Evolutionary conservation across 345 rosid species (phyloP), one percentile per base, ranked within the genome.

Genomic region (Eucalyptus globulus): DNA sequence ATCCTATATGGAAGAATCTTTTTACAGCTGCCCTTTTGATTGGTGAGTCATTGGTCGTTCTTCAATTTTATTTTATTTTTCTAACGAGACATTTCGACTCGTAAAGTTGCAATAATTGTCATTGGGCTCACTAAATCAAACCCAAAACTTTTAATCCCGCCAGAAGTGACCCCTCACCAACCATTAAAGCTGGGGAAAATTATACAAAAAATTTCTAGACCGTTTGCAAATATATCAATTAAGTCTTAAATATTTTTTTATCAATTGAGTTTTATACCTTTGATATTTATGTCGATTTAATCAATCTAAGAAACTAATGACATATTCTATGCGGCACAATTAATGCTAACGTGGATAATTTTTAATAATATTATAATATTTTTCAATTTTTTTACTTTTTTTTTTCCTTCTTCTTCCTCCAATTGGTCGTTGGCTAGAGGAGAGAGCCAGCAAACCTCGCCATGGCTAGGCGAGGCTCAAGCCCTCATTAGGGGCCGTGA

Each of bases 311-410:
- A 53, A 53, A 53, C 10, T 53, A 8, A 53, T 53, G 26, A 53
- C 11, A 53, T 53, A 8, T 53, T 53, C 11, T 53, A 53, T 53
- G 58, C 21, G 5, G 11, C 5, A 0, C 2, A 1, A 53, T 53
- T 53, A 53, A 1, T 2, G 2, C 2, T 21, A 53, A 19, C 11
- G 0, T 19, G n/a, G 0, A 53, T 1, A 53, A 19, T 8, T 53
- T 49, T 53, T 53, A 19, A 53, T 53, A 53, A 8, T 53, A 8
- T 53, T 50, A 15, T 50, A 50, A 15, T 50, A 50, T 50, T 50
- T 53, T 53, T 19, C 0, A 0, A 21, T 3, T 19, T 53, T 53
- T 2, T 53, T 51, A 51, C 3, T 7, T 53, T 6, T 43, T 43
- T 53, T 53, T 8, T 1, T 0, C 16, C 5, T 53, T 19, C 5